Base-by-base conservation (phyloP, 2,329 filamentous ascomycete species). In the Curvularia lunata region DNA sequence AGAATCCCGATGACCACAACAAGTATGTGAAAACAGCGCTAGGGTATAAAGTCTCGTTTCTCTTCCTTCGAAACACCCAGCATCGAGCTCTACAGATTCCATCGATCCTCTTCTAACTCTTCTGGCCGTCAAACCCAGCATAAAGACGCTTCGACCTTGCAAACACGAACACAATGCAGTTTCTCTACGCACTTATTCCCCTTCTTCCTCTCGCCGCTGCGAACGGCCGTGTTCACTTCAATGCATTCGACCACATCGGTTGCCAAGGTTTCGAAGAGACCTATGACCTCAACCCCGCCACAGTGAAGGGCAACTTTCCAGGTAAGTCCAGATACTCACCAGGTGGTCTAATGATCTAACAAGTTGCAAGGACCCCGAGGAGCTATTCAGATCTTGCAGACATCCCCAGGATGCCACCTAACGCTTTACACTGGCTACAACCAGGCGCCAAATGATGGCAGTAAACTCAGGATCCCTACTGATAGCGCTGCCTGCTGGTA, bases 361-460 rank as follows among this genome's bases (percentile, higher is more conserved):
- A 18, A 27, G 16, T 34, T 54, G 6, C 38, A 53, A 54, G 53
- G 53, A 40, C 46, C 53, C 12, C 53, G 47, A 6, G 53, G 53
- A 38, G 47, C 47, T 8, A 56, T 56, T 21, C 21, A 41, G 4
- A 51, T 56, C 13, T 18, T 56, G 18, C 16, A 45, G 9, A 56
- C 47, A 10, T 56, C 53, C n/a, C 16, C 47, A 12, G 53, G 53
- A 27, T 56, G 47, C 16, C 53, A 56, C 23, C 40, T 51, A 7
- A 56, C 53, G 28, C 47, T 56, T 18, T 56, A 57, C 48, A 57
- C 59, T 3, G 53, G 53, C 40, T 13, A 28, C 21, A 51, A 51
- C 9, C 53, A 56, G 40, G 63, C 65, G 5, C 21, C 28, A 16
- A 23, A 30, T 12, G 40, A 43, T 13, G 49, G 49, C 13, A 18